Evolutionary conservation across 768 basidiomycete genomes (phyloP), one percentile per base, ranked within the genome.

Genomic region (Amanita pseudoporphyria): DNA sequence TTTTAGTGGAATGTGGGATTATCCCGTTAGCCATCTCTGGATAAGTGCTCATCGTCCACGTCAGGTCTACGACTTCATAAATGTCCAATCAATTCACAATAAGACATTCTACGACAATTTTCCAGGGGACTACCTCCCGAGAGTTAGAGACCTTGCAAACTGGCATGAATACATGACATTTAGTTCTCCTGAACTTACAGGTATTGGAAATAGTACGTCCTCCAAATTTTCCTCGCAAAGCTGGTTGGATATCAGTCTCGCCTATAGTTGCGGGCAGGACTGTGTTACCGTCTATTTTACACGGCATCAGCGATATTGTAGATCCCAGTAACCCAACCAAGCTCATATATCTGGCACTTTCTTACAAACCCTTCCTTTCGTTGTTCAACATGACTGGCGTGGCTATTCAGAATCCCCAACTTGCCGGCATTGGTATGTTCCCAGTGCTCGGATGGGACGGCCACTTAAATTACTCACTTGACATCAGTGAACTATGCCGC

Each of bases 331-430:
- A 78, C 52, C 74, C 81, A 0, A 56, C 80, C 49, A 80, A 81
- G 60, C 58, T 90, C 36, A 62, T 71, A 21, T 76, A 82, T 54
- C 68, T 77, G 28, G 78, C 78, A 9, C 70, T 82, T 45, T 73
- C 84, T 0, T 89, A 88, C 70, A 87, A 88, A 62, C 86, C 86
- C 0, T 84, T 88, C 67, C 52, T 87, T 28, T 82, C 81, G 7
- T 62, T 89, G 39, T 88, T 89, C 70, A 84, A 85, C 63, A 81
- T 89, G 78, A 85, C 82, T 0, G 72, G 77, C 2, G 71, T 74
- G 21, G 73, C 74, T 9, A 60, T 70, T 14, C 64, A 68, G 39
- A 70, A 76, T 49, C 74, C 77, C 0, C 57, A 76, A 53, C 70
- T 85, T 3, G 74, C 78, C 31, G 74, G 74, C 10, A 75, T 86